These are phyloP conservation scores for Trichoderma brevicompactum DNA, from an alignment of 2,329 filamentous ascomycete species.

Conservation along the genomic window DNA sequence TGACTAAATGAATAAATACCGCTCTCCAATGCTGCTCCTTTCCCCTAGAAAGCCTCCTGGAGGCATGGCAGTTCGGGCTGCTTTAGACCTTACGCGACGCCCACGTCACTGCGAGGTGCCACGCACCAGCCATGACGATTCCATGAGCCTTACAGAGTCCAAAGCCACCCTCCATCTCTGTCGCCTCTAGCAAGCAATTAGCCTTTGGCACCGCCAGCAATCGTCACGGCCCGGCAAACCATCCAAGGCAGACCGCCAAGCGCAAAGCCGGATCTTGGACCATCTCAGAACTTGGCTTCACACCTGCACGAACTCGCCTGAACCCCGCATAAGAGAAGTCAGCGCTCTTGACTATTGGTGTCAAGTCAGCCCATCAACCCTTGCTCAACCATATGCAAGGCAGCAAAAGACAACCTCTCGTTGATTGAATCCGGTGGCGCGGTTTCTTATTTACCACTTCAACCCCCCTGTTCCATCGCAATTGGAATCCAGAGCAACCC, in stretches of 20 bases:
- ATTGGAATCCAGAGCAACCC: too few species aligned
- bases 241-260: background rate
- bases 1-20: conserved; percentile 15
- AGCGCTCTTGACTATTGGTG: background rate
- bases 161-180: conserved; percentile 24
- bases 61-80: conserved; percentile 6
- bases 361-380: conserved; percentile 6
- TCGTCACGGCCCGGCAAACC: conserved; percentile 19
- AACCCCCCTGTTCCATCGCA: background rate
- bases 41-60: background rate
- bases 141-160: conserved; percentile 14
- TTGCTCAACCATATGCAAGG: conserved; percentile 20
- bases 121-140: conserved; percentile 29
- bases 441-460: background rate
- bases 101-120: conserved; percentile 25
- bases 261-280: background rate
- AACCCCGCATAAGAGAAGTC: conserved; percentile 23
- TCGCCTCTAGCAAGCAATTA: conserved; percentile 8
- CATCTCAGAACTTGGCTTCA: background rate
- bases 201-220: conserved; percentile 9
- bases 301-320: background rate
- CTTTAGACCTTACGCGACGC: conserved; percentile 25
- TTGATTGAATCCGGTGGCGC: background rate
- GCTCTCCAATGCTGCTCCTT: background rate
- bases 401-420: background rate